A percentile compares a stretch with the other conserved stretches of the same genome.
These are phyloP conservation scores for Rhodosorus marinus DNA, from an alignment of 23 red algal species.

Conservation along the genomic window DNA sequence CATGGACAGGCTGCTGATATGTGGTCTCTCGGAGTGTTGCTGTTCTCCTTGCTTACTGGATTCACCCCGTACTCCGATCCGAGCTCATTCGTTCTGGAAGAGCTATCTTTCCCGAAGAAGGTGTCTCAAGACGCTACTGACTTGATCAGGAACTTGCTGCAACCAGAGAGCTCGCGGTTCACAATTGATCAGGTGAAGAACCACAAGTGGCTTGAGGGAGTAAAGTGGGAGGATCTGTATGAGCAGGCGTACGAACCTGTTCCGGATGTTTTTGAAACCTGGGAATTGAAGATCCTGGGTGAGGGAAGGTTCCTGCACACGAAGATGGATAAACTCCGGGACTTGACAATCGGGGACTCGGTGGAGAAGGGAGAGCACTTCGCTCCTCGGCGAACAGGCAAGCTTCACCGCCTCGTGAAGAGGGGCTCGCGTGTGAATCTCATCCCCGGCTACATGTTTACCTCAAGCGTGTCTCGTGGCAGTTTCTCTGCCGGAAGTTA, in stretches of 20 bases:
- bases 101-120: background rate
- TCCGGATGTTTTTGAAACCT: background rate
- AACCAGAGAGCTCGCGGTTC: background rate
- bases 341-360: background rate
- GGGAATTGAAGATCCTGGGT: background rate
- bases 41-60: slow-evolving; percentile 53
- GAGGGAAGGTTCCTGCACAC: background rate
- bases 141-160: background rate
- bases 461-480: no score
- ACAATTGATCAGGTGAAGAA: slow-evolving; percentile 3
- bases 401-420: no score
- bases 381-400: no score
- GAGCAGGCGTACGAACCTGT: background rate
- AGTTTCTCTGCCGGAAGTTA: no score
- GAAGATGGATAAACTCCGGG: background rate
- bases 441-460: no score
- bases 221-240: slow-evolving; percentile 13
- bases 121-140: background rate
- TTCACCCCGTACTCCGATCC: slow-evolving; percentile 19
- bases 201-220: slow-evolving; percentile 22
- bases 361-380: no score
- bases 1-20: slow-evolving; percentile 74
- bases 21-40: slow-evolving; percentile 76
- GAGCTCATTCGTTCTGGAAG: background rate
- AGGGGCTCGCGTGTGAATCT: no score